A percentile compares a stretch with the other conserved stretches of the same genome.
Evolutionary conservation across 345 rosid genomes (phyloP).

Genomic region (Cardamine resedifolia): DNA sequence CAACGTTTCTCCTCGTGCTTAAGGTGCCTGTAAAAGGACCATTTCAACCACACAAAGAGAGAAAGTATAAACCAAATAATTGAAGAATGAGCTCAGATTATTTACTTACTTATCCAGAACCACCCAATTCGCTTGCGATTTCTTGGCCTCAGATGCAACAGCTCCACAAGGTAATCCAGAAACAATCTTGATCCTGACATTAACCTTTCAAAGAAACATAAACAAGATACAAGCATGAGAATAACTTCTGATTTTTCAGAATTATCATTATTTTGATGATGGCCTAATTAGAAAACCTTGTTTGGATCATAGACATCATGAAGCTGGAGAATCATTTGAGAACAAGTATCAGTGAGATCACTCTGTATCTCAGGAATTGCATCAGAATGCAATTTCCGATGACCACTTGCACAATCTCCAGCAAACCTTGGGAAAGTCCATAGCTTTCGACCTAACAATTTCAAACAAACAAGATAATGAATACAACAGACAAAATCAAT

Average conservation of each 20-base stretch:
- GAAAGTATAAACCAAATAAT: background rate
- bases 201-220: slow-evolving; percentile 48
- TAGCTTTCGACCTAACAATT: slow-evolving; percentile 63
- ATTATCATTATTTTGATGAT: background rate
- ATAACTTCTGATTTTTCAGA: background rate
- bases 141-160: slow-evolving; percentile 86
- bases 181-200: slow-evolving; percentile 86
- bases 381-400: slow-evolving; percentile 60
- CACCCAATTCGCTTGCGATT: slow-evolving; percentile 79
- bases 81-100: background rate
- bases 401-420: slow-evolving; percentile 88
- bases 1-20: slow-evolving; percentile 82
- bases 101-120: slow-evolving; percentile 81
- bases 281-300: slow-evolving; percentile 48
- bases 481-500: background rate
- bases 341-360: slow-evolving; percentile 89
- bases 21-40: slow-evolving; percentile 60
- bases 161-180: slow-evolving; percentile 90
- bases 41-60: slow-evolving; percentile 3
- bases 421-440: slow-evolving; percentile 96
- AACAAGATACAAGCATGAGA: background rate
- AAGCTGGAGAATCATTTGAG: slow-evolving; percentile 97
- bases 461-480: background rate
- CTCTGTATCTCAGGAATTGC: slow-evolving; percentile 66
- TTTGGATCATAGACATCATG: slow-evolving; percentile 96